These are phyloP conservation scores for Ambrosia artemisiifolia DNA, from an alignment of 129 eudicot species.

Conservation along the genomic window DNA sequence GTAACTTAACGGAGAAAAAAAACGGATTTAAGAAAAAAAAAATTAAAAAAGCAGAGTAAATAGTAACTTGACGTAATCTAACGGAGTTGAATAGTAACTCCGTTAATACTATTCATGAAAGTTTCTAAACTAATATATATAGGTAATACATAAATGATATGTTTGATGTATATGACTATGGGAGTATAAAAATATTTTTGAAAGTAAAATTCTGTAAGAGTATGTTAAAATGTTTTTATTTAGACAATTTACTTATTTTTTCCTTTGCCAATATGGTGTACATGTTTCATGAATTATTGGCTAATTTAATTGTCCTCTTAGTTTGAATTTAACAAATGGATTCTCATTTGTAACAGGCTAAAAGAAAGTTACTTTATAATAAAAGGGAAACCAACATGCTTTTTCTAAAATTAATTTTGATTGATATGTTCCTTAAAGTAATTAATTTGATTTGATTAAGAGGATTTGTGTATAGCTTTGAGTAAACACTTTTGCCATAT, in stretches of 20 bases:
- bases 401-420: not conserved
- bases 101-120: too few relatives aligned
- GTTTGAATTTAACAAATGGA: slow-evolving; percentile 10
- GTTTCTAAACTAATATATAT: too few relatives aligned
- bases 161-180: too few relatives aligned
- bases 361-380: not conserved
- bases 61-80: too few relatives aligned
- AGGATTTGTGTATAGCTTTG: not conserved
- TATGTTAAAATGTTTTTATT: not conserved
- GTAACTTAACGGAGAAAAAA: too few relatives aligned
- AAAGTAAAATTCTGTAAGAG: not conserved
- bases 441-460: not conserved
- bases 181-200: too few relatives aligned
- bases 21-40: too few relatives aligned
- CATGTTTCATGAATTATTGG: not conserved
- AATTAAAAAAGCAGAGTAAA: too few relatives aligned
- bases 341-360: slow-evolving; percentile 9
- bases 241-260: not conserved
- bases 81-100: too few relatives aligned
- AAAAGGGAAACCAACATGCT: not conserved
- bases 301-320: not conserved
- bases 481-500: not conserved
- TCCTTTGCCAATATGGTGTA: slow-evolving; percentile 13
- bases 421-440: not conserved
- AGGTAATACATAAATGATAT: too few relatives aligned